Evolutionary conservation across 768 basidiomycete genomes (phyloP), one percentile per base, ranked within the genome.

Genomic region (Pleurotus platypus): DNA sequence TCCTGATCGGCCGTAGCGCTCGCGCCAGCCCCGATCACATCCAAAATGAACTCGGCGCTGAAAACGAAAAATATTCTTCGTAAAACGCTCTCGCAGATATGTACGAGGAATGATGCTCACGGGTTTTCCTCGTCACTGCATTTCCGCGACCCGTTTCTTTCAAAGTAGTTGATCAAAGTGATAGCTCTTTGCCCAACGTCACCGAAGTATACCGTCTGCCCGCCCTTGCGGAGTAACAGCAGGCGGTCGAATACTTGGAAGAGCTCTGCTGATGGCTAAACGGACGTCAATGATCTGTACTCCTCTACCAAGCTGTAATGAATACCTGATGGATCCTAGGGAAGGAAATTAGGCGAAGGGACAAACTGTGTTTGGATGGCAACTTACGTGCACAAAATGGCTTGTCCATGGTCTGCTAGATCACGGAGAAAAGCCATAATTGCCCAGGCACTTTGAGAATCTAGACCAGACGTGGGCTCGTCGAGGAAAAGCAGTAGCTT

Each of bases 381-480:
- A 20, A 20, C 20, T 20, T 20, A 86, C 77, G 90, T 94, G 85
- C 92, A 94, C 15, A 95, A 74, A 62, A 94, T 93, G 26, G 90
- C 87, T 66, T 93, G 92, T 1, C 93, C 93, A 59, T 80, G 83
- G 58, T 89, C 80, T 5, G 91, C 90, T 30, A 94, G 82, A 45
- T 85, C 79, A 5, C 86, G 78, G 40, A 94, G 73, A 74, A 94
- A 91, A 1, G 77, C 71, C 51, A 91, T 73, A 60, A 93, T 90
- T 3, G 85, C 85, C 90, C 90, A 91, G 1, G 92, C 91, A 55
- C 86, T 89, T 68, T 92, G 90, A 2, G 90, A 92, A 67, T 93
- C 91, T n/a, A 94, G 76, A 39, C 92, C 91, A 22, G 89, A 86
- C 2, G 93, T 95, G 0, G 93, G 93, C 67, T 94, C 92, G 64